Percentiles rank a stretch among this genome's conserved stretches.
Evolutionary conservation across 176 grass and related monocot species (phyloP).

Genomic region (Oryza meridionalis): DNA sequence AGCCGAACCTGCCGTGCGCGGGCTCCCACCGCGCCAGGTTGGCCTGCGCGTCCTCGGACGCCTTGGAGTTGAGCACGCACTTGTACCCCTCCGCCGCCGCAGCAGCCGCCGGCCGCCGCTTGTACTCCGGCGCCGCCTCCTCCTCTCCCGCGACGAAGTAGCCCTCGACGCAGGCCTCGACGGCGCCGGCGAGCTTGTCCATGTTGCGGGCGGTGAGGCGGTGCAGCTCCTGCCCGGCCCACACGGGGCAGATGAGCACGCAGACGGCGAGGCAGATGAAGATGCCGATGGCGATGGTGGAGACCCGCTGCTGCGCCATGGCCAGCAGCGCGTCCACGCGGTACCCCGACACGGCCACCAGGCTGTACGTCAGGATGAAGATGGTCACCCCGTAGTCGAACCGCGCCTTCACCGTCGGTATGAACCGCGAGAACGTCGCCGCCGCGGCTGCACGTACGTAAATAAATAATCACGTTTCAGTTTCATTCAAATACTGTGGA

Average conservation of each 20-base stretch:
- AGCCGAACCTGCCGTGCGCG: conserved; percentile 59
- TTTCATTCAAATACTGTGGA: neutral
- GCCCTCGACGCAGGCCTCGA: conserved; percentile 60
- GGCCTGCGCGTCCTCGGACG: conserved; percentile 67
- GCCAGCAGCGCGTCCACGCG: conserved; percentile 56
- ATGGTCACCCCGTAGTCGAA: conserved; percentile 81
- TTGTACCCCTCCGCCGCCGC: conserved; percentile 52
- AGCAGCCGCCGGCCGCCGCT: neutral
- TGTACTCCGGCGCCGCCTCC: neutral
- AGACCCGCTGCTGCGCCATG: conserved; percentile 53
- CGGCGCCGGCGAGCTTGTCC: conserved; percentile 65
- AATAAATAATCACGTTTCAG: neutral
- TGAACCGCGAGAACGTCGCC: conserved; percentile 76
- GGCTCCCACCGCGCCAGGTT: conserved; percentile 82
- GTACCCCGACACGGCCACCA: conserved; percentile 75
- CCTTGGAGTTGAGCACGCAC: conserved; percentile 69
- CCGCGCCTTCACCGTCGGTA: conserved; percentile 67
- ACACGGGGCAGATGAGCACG: conserved; percentile 60
- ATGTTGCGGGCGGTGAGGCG: conserved; percentile 61
- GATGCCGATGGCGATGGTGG: conserved; percentile 67
- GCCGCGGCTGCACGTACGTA: conserved; percentile 46
- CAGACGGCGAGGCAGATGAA: conserved; percentile 62
- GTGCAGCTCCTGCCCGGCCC: conserved; percentile 74
- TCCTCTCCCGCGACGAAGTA: conserved; percentile 40
- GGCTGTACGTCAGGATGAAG: conserved; percentile 82